Conservation (phyloP, 192 early-diverging fungal species). For the Umbelopsis vinacea region DNA sequence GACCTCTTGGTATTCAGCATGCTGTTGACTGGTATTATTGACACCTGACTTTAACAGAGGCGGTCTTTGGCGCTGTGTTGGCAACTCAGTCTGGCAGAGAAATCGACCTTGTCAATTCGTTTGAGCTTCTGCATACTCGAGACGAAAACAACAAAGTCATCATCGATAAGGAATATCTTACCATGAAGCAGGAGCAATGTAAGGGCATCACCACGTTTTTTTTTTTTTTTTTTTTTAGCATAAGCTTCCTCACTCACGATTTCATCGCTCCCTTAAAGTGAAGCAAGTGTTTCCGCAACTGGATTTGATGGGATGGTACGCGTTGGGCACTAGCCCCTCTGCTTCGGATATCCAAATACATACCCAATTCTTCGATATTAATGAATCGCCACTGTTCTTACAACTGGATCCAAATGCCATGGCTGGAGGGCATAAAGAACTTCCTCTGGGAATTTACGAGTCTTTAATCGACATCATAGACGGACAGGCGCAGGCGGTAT, state of each 20-base stretch:
- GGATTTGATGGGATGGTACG: conserved; percentile 89
- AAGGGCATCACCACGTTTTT: conserved; percentile 25
- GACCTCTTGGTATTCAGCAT: neutral
- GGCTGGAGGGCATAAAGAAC: conserved; percentile 53
- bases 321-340: conserved; percentile 66
- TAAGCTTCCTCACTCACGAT: too few species aligned
- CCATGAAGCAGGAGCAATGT: conserved; percentile 81
- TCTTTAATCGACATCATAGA: conserved; percentile 70
- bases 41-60: neutral
- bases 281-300: conserved; percentile 82
- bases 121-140: conserved; percentile 62
- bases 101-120: conserved; percentile 88
- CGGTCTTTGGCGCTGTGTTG: conserved; percentile 75
- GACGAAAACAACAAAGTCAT: conserved; percentile 47
- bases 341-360: conserved; percentile 69
- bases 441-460: conserved; percentile 82
- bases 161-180: conserved; percentile 68
- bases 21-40: neutral
- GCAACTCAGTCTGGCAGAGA: conserved; percentile 78
- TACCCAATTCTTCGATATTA: conserved; percentile 75
- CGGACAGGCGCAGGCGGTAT: conserved; percentile 60
- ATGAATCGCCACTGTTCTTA: conserved; percentile 78
- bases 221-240: neutral
- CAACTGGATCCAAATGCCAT: conserved; percentile 67
- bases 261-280: conserved; percentile 45